Percentiles rank a stretch among this genome's conserved stretches.
These are phyloP conservation scores for Aegilops speltoides DNA, from an alignment of 176 grass and related monocot species.

Conservation along the genomic window DNA sequence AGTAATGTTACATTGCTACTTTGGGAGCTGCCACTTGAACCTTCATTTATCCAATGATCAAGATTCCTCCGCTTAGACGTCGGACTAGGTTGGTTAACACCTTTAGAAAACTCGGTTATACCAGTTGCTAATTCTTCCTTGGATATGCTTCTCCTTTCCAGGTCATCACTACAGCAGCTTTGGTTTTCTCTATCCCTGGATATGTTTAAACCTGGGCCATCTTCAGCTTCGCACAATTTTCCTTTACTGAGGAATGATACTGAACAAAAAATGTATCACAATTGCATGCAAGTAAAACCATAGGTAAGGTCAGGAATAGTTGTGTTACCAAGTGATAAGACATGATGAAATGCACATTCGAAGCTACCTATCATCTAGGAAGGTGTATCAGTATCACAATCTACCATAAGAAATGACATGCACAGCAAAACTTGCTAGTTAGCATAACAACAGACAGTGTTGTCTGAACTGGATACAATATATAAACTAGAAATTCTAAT, in stretches of 20 bases:
- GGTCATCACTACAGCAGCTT: constrained; percentile 32
- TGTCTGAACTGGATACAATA: not conserved
- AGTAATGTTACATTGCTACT: not conserved
- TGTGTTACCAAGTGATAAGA: constrained; percentile 1
- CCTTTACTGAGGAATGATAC: constrained; percentile 79
- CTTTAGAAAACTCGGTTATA: constrained; percentile 35
- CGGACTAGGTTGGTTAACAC: constrained; percentile 27
- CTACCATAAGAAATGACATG: not conserved
- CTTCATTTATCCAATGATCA: constrained; percentile 33
- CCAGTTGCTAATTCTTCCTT: constrained; percentile 21
- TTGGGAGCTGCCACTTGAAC: constrained; percentile 6
- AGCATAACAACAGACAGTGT: not conserved
- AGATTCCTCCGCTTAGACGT: constrained; percentile 29
- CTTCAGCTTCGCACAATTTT: constrained; percentile 33
- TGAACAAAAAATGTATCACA: constrained; percentile 28
- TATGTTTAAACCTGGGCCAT: constrained; percentile 24
- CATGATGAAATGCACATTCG: constrained; percentile 14
- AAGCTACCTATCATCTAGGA: not conserved
- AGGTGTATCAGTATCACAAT: not conserved
- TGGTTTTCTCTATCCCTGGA: constrained; percentile 19
- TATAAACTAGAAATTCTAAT: constrained; percentile 4
- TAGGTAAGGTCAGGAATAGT: not conserved
- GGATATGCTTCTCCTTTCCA: constrained; percentile 39
- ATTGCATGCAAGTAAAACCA: not conserved
- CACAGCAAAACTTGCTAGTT: not conserved